Evolutionary conservation across 345 rosid species (phyloP), one percentile per base, ranked within the genome.

Genomic region (Punica granatum): DNA sequence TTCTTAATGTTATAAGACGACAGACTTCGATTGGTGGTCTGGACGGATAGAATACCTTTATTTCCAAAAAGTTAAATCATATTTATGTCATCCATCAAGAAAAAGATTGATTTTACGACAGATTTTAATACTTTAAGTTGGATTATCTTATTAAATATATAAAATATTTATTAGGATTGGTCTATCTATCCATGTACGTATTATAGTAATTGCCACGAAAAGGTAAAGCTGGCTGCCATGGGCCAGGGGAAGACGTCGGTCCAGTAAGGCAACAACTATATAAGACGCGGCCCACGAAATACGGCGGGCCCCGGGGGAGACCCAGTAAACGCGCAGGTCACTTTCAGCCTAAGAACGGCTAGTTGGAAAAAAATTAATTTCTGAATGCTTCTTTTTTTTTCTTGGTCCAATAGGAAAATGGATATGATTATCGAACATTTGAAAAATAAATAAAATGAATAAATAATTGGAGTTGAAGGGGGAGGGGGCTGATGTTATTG

Each of bases 271-370:
- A 30, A 56, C 61, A 30, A 30, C 33, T 56, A 56, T 28, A 26
- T 26, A 28, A 13, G 61, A 56, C 18, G 61, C 25, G 61, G 61
- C 61, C 61, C 61, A 56, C 1, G 34, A 28, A 30, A 28, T 56
- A 1, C 4, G 34, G 61, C 26, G 34, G 61, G 61, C 34, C 34
- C 61, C 33, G 26, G 4, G 6, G 15, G 13, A 56, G 61, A 56
- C 61, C 61, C 60, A 53, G 60, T 54, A 23, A 26, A 54, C 60
- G 61, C 60, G 61, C 7, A 56, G 33, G 61, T 56, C 61, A 13
- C 28, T 56, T 56, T 56, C 61, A 56, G 3, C 61, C 61, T 14
- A 28, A 56, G 61, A 56, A 56, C 61, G 61, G 61, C 61, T 56
- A 56, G 61, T 56, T 49, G 30, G 61, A 14, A 26, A 28, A 26